Conservation (phyloP, 2,329 filamentous ascomycete genomes). For the Alternaria atra region DNA sequence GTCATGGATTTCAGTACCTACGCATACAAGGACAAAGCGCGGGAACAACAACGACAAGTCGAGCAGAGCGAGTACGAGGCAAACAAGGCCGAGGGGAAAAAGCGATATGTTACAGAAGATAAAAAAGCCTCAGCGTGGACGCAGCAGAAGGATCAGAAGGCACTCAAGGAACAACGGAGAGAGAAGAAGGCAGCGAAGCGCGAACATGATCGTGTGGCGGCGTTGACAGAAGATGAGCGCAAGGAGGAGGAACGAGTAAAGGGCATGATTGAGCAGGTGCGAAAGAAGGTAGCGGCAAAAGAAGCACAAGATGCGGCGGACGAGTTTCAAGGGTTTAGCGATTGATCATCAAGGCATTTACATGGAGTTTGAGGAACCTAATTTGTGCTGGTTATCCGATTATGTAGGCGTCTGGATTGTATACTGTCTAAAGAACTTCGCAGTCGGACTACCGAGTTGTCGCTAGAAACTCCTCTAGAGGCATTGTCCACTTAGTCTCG, state of each 20-base stretch:
- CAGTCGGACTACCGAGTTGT: background rate
- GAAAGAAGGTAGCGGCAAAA: conserved; percentile 35
- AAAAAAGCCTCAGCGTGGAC: conserved; percentile 47
- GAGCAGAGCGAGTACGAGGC: conserved; percentile 43
- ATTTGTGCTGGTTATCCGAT: background rate
- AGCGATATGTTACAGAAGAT: conserved; percentile 36
- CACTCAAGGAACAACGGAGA: conserved; percentile 41
- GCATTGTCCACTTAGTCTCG: background rate
- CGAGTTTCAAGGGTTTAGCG: conserved; percentile 49
- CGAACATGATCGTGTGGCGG: conserved; percentile 39
- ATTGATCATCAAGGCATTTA: conserved; percentile 18
- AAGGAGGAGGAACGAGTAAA: conserved; percentile 47
- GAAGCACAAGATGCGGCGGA: conserved; percentile 37
- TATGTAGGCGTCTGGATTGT: background rate
- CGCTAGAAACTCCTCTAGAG: background rate
- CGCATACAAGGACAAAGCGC: conserved; percentile 56
- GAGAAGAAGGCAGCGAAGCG: conserved; percentile 47
- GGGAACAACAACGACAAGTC: conserved; percentile 53
- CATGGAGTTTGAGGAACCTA: background rate
- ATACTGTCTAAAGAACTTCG: background rate
- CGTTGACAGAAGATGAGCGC: conserved; percentile 39
- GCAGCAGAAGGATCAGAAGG: conserved; percentile 48
- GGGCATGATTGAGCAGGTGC: conserved; percentile 43
- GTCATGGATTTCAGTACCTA: conserved; percentile 52
- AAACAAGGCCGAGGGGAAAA: conserved; percentile 31